These are phyloP conservation scores for Emergomyces orientalis DNA, from an alignment of 2,329 filamentous ascomycete genomes.

Conservation along the genomic window DNA sequence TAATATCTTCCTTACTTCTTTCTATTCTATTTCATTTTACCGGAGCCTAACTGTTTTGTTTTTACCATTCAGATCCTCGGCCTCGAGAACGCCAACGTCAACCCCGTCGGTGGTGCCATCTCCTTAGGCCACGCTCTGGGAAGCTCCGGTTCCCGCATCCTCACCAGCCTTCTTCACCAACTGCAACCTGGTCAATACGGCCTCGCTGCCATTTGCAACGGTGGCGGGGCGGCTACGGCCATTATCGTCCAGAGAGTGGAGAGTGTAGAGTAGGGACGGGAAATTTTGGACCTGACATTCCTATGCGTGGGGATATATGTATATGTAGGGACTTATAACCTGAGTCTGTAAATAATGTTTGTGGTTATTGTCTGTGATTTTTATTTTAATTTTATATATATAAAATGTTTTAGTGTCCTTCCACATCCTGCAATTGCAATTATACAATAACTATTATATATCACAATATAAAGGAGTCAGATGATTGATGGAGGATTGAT, in stretches of 20 bases:
- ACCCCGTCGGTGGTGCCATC: conserved; percentile 83
- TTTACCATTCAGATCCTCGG: conserved; percentile 56
- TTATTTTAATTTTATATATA: not conserved
- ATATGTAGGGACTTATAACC: not conserved
- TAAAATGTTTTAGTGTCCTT: not conserved
- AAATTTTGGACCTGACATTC: not conserved
- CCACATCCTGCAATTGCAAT: not conserved
- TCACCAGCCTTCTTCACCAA: conserved; percentile 85
- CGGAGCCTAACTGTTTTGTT: not conserved
- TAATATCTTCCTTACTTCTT: conserved; percentile 14
- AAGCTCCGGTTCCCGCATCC: conserved; percentile 83
- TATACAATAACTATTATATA: not conserved
- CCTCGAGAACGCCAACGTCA: conserved; percentile 69
- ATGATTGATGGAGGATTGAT: not conserved
- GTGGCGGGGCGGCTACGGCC: conserved; percentile 83
- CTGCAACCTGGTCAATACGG: conserved; percentile 88
- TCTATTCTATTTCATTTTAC: not conserved
- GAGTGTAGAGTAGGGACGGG: conserved; percentile 30
- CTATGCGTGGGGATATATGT: not conserved
- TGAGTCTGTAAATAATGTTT: not conserved
- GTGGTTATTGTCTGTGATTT: not conserved
- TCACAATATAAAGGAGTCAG: not conserved
- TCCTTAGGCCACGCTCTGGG: conserved; percentile 85
- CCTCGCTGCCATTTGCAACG: conserved; percentile 93
- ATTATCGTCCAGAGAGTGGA: conserved; percentile 81